Evolutionary conservation across 371 early-diverging fungal species (phyloP), one percentile per base, ranked within the genome.

Genomic region (Mortierella sp.): DNA sequence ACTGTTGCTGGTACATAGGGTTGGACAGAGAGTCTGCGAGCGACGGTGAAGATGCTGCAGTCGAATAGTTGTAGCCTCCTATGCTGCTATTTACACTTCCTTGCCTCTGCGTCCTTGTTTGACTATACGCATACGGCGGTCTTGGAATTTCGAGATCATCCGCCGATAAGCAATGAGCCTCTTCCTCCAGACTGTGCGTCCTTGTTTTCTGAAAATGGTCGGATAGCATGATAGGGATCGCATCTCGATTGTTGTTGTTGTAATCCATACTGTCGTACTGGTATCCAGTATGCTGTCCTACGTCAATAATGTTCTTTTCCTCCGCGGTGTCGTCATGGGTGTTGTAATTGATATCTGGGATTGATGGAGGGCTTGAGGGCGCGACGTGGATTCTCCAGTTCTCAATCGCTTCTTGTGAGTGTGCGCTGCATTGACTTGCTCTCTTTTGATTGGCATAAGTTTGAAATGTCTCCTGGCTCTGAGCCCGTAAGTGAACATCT

Each of bases 1-100:
- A 56, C 41, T 73, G 73, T 9, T 73, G 64, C 1, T 68, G 68
- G 31, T 73, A 73, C 75, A 73, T 73, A 4, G 75, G 75, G 19
- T 73, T 73, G 5, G 75, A 73, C 28, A 73, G 69, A 1, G 75
- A 73, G 46, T 73, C 75, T n/a, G 75, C 75, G 1, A 73, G 60
- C 0, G 75, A 73, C 1, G 69, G 75, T 2, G 75, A 73, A 4
- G 75, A 73, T 3, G 75, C 68, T 0, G 54, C 60, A 6, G 64
- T 64, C 30, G 75, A 73, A 42, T 64, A 68, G 39, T 62, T 67
- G 47, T 73, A 64, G 0, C 75, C 75, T 11, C 69, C 75, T 32
- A 64, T 56, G 30, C 69, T 73, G 63, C 75, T 73, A 32, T 63
- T 68, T 11, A 73, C 42, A 11, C 75, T 73, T 8, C 75, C 75